These are phyloP conservation scores for Tillandsia fasciculata DNA, from an alignment of 176 grass and related monocot genomes.

Conservation along the genomic window DNA sequence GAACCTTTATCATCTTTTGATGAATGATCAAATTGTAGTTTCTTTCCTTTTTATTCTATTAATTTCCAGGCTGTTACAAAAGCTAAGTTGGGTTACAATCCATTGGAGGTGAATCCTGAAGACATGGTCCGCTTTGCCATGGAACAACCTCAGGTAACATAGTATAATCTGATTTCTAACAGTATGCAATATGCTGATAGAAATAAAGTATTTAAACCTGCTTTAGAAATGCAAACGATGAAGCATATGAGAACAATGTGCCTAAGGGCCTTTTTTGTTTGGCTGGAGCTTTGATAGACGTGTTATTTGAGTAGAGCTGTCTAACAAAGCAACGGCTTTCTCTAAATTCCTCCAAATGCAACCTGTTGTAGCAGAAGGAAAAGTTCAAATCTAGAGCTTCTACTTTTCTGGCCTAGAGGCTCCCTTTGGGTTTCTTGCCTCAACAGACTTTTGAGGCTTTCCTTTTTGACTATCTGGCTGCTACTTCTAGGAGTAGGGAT, in stretches of 20 bases:
- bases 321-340: too few relatives aligned
- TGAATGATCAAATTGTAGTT: background rate
- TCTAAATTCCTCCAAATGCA: too few relatives aligned
- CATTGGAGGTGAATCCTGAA: conserved; percentile 95
- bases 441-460: too few relatives aligned
- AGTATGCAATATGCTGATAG: background rate
- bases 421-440: too few relatives aligned
- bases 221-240: background rate
- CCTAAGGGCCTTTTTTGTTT: too few relatives aligned
- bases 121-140: conserved; percentile 98
- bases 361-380: too few relatives aligned
- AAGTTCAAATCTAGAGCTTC: too few relatives aligned
- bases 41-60: conserved; percentile 23
- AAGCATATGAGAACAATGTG: background rate
- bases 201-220: background rate
- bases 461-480: too few relatives aligned
- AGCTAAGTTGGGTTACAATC: conserved; percentile 93
- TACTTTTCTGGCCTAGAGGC: too few relatives aligned
- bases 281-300: too few relatives aligned
- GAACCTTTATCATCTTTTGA: background rate
- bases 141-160: conserved; percentile 67
- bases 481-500: too few relatives aligned
- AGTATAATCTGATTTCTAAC: background rate
- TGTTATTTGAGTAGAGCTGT: too few relatives aligned
- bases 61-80: conserved; percentile 86